phyloP scores from a whole-genome alignment of 768 basidiomycete species.

The Collybiopsis confluens region DNA sequence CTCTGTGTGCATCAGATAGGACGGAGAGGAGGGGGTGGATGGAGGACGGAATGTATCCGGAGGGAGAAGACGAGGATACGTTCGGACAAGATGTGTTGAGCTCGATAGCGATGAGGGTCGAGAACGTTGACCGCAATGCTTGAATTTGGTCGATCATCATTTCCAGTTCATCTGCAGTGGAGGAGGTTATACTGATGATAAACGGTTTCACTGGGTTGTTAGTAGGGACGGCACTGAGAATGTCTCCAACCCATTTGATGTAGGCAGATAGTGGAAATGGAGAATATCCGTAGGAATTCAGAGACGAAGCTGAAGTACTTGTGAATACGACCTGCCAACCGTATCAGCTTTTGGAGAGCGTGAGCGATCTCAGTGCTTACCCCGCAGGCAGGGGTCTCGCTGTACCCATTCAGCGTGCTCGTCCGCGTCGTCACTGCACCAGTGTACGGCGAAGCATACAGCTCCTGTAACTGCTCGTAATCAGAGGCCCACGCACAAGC shows the following conservation, averaged over 20 bases:
- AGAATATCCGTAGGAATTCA: conserved; percentile 88
- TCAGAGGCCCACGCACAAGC: conserved; percentile 83
- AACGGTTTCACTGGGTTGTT: conserved; percentile 50
- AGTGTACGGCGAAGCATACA: conserved; percentile 65
- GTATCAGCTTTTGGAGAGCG: conserved; percentile 3
- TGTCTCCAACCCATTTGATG: conserved; percentile 56
- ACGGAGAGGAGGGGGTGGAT: conserved; percentile 53
- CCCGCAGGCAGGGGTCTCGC: conserved; percentile 58
- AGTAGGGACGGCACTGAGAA: conserved; percentile 32
- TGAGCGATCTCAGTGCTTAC: conserved; percentile 32
- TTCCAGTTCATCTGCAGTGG: conserved; percentile 44
- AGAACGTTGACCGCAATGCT: conserved; percentile 38
- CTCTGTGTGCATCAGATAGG: conserved; percentile 43
- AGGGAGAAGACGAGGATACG: conserved; percentile 56
- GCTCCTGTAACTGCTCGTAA: conserved; percentile 52
- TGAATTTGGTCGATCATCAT: conserved; percentile 61
- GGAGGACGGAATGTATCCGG: conserved; percentile 53
- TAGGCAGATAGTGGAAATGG: conserved; percentile 69
- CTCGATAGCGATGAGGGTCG: conserved; percentile 58
- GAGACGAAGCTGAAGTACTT: conserved; percentile 45
- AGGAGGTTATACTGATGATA: conserved; percentile 76
- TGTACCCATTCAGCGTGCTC: conserved; percentile 64
- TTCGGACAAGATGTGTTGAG: conserved; percentile 87
- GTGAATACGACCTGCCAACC: conserved; percentile 56
- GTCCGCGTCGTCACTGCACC: conserved; percentile 83